Conservation (phyloP, 2,329 filamentous ascomycete genomes). For the Nakataea oryzae region DNA sequence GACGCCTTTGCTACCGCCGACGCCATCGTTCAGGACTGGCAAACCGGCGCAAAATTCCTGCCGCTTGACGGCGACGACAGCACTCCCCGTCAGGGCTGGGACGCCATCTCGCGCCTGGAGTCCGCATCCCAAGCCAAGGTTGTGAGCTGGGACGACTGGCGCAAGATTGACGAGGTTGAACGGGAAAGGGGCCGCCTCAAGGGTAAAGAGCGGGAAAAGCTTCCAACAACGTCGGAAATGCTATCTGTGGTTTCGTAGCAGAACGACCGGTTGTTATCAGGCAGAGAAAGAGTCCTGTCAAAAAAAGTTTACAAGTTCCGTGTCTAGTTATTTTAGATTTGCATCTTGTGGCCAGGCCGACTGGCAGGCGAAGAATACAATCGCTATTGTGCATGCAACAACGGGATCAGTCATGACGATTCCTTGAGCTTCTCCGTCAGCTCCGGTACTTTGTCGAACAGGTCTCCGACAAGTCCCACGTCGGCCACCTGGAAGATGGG, state of each 20-base stretch:
- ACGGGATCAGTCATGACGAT: constrained; percentile 8
- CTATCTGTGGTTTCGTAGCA: constrained; percentile 29
- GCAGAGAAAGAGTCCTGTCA: neutral
- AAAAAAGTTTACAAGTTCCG: neutral
- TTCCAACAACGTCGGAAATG: constrained; percentile 48
- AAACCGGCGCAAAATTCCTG: constrained; percentile 29
- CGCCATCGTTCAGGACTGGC: constrained; percentile 72
- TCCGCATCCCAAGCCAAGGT: constrained; percentile 42
- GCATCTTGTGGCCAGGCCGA: neutral
- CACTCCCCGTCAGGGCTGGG: constrained; percentile 52
- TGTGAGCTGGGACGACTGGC: constrained; percentile 80
- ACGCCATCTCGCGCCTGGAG: constrained; percentile 56
- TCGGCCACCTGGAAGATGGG: constrained; percentile 98
- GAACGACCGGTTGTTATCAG: neutral
- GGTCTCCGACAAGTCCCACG: constrained; percentile 86
- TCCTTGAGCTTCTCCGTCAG: constrained; percentile 88
- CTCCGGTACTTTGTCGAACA: constrained; percentile 94
- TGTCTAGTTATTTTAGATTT: constrained; percentile 6
- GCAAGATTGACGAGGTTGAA: constrained; percentile 71
- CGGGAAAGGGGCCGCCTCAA: constrained; percentile 48
- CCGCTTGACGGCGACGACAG: constrained; percentile 7
- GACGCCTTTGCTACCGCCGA: constrained; percentile 89
- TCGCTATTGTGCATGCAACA: constrained; percentile 11
- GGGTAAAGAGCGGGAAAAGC: constrained; percentile 73
- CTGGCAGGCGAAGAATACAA: constrained; percentile 5